Evolutionary conservation across 78 protist species (phyloP).

Genomic region (Dictyostelium citrinum): DNA sequence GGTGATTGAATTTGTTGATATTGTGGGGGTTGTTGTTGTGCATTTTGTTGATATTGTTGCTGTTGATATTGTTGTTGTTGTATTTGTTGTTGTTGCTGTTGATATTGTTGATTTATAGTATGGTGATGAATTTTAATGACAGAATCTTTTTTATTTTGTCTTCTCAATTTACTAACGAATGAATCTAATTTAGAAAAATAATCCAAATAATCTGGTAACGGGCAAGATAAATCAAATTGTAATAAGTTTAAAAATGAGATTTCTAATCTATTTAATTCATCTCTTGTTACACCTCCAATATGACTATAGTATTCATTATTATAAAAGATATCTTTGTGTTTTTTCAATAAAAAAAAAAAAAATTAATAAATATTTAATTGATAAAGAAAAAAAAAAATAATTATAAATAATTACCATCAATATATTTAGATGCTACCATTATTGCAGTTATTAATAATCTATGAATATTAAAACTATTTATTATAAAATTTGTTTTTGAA

Average conservation of each 20-base stretch:
- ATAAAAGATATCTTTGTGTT: conserved; percentile 67
- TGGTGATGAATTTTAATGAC: not conserved
- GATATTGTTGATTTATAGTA: not conserved
- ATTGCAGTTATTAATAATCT: conserved; percentile 72
- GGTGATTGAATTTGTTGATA: not conserved
- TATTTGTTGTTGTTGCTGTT: not conserved
- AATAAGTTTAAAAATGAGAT: conserved; percentile 50
- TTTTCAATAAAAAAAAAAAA: not conserved
- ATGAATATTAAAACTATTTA: conserved; percentile 71
- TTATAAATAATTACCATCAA: conserved; percentile 39
- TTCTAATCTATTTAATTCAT: conserved; percentile 75
- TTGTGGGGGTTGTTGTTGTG: not conserved
- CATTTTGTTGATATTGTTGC: not conserved
- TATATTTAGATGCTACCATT: conserved; percentile 73
- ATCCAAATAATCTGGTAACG: conserved; percentile 25
- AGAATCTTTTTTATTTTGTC: conserved; percentile 13
- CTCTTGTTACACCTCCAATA: conserved; percentile 72
- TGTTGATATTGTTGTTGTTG: not conserved
- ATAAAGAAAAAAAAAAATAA: not conserved
- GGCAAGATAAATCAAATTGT: conserved; percentile 72
- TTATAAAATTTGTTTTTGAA: conserved; percentile 18
- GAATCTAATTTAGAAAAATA: conserved; percentile 27
- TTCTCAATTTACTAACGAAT: conserved; percentile 34
- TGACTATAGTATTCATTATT: conserved; percentile 76
- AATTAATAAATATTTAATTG: not conserved